Evolutionary conservation across 1,284 basidiomycete genomes (phyloP).

Genomic region (Cryptococcus wingfieldii): DNA sequence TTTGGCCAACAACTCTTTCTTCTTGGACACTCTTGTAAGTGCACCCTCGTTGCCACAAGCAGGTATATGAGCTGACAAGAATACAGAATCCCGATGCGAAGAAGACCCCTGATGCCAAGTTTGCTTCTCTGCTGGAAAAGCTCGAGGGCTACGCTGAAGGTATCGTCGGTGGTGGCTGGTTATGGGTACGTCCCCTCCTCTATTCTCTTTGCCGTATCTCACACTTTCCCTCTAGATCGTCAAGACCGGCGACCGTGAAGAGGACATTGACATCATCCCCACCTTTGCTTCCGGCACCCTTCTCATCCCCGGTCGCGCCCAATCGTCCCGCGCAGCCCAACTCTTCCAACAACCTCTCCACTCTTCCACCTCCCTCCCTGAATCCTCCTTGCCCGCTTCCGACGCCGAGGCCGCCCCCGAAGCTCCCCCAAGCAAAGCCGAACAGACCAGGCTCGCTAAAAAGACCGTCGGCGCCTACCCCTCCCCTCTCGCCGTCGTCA

Average conservation of each 20-base stretch:
- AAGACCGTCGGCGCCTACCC: conserved; percentile 13
- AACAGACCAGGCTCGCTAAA: conserved; percentile 5
- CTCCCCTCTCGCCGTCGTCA: conserved; percentile 63
- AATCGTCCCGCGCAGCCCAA: conserved; percentile 27
- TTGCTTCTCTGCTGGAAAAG: conserved; percentile 30
- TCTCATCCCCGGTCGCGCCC: conserved; percentile 57
- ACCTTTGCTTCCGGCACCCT: conserved; percentile 89
- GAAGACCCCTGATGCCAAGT: conserved; percentile 15
- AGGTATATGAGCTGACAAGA: neutral
- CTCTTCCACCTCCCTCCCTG: conserved; percentile 1
- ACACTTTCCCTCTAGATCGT: conserved; percentile 27
- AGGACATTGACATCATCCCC: conserved; percentile 41
- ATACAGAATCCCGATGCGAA: conserved; percentile 29
- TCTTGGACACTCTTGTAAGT: conserved; percentile 78
- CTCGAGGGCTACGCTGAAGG: conserved; percentile 45
- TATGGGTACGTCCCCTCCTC: conserved; percentile 64
- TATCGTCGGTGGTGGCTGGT: conserved; percentile 58
- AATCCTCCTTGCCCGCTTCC: neutral
- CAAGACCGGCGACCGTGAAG: conserved; percentile 26
- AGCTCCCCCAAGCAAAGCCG: neutral
- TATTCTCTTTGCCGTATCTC: neutral
- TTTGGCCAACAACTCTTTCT: conserved; percentile 93
- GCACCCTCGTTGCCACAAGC: neutral
- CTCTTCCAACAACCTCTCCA: conserved; percentile 24
- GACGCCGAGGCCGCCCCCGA: neutral